These are phyloP conservation scores for Tolypocladium inflatum DNA, from an alignment of 2,329 filamentous ascomycete species.

Conservation along the genomic window DNA sequence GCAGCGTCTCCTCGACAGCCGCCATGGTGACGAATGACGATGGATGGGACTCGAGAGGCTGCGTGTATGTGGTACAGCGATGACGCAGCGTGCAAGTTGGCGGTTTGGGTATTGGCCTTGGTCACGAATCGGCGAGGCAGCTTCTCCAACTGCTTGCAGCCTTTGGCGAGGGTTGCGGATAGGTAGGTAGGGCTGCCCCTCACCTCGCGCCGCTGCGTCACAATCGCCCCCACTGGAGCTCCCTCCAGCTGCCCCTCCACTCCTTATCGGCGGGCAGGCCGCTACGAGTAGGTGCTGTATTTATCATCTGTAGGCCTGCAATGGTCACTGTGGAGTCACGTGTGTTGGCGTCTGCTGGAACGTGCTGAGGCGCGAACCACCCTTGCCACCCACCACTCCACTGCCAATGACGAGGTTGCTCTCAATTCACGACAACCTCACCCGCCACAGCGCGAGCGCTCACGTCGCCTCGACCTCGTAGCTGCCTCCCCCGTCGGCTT, in stretches of 20 bases:
- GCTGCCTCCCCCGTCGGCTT: conserved; percentile 14
- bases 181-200: background rate
- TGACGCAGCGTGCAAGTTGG: background rate
- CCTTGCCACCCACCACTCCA: too few species aligned
- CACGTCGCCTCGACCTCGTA: conserved; percentile 18
- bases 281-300: too few species aligned
- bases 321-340: background rate
- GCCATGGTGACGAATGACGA: conserved; percentile 18
- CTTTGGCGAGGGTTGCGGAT: too few species aligned
- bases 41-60: background rate
- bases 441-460: background rate
- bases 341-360: background rate
- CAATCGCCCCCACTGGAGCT: background rate
- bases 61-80: background rate
- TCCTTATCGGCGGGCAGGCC: too few species aligned
- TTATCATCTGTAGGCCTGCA: too few species aligned
- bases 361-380: background rate
- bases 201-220: background rate
- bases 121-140: background rate
- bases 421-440: background rate
- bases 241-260: background rate
- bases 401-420: background rate
- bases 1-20: conserved; percentile 20
- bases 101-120: background rate
- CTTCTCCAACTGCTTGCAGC: background rate